Percentiles rank a stretch among this genome's conserved stretches.
Evolutionary conservation across 495 filamentous ascomycete genomes (phyloP).

Genomic region (Hypoxylon fragiforme): DNA sequence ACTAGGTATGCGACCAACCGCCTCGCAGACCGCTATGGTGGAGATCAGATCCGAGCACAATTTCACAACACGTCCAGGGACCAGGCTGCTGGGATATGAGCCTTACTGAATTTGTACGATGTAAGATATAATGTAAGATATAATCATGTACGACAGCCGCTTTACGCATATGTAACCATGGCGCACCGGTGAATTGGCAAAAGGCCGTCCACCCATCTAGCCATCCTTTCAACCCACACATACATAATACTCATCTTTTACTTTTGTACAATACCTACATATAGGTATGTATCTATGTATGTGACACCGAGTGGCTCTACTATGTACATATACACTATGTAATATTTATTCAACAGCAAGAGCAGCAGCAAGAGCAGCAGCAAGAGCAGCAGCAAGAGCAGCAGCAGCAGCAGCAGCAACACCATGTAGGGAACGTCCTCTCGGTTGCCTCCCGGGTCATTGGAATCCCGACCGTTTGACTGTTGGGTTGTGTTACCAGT

Average conservation of each 20-base stretch:
- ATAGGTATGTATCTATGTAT: not conserved
- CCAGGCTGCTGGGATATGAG: constrained; percentile 6
- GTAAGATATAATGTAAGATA: too few relatives aligned
- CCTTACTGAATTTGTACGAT: not conserved
- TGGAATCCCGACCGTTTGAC: constrained; percentile 15
- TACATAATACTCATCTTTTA: too few relatives aligned
- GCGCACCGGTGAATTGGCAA: too few relatives aligned
- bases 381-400: not conserved
- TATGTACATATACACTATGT: too few relatives aligned
- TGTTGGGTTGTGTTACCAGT: constrained; percentile 17
- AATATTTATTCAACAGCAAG: not conserved
- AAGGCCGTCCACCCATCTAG: too few relatives aligned
- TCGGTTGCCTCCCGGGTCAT: constrained; percentile 18
- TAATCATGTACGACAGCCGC: not conserved
- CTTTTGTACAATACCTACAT: not conserved
- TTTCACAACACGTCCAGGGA: not conserved
- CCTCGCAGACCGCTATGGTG: constrained; percentile 4
- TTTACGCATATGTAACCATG: too few relatives aligned
- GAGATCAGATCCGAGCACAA: not conserved
- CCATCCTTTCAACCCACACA: too few relatives aligned
- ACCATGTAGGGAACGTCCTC: not conserved
- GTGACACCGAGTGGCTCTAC: too few relatives aligned
- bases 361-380: not conserved
- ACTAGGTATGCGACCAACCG: not conserved
- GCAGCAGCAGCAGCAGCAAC: not conserved